phyloP scores from a whole-genome alignment of 2,329 filamentous ascomycete genomes.

The Myriosclerotinia duriaeana region DNA sequence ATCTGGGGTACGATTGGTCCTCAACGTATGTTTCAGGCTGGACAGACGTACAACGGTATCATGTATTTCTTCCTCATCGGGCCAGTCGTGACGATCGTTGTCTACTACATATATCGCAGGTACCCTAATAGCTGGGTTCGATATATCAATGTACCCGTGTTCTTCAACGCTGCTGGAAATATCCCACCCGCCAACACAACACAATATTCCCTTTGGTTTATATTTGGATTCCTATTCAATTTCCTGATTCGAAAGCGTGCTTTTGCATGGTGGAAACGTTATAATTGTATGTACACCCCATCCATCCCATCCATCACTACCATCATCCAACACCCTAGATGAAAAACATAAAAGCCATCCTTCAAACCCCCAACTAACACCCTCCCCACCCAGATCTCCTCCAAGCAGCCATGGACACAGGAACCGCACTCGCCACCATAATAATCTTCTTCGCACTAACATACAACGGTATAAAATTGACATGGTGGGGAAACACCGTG shows the following conservation, averaged over 20 bases:
- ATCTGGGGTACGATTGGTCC: conserved; percentile 53
- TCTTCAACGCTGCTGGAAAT: conserved; percentile 49
- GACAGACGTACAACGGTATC: conserved; percentile 50
- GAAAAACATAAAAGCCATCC: conserved; percentile 50
- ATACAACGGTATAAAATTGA: conserved; percentile 45
- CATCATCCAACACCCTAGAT: neutral
- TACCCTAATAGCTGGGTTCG: conserved; percentile 51
- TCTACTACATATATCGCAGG: conserved; percentile 53
- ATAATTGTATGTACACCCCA: conserved; percentile 26
- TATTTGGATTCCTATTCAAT: conserved; percentile 51
- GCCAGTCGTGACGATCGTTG: conserved; percentile 56
- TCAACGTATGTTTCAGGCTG: conserved; percentile 49
- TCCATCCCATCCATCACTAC: neutral
- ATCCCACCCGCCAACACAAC: conserved; percentile 53
- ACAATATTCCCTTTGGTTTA: conserved; percentile 49
- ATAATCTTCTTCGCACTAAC: conserved; percentile 56
- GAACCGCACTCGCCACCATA: conserved; percentile 52
- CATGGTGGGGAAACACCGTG: conserved; percentile 41
- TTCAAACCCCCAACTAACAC: neutral
- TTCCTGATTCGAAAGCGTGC: conserved; percentile 48
- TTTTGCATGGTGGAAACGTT: conserved; percentile 52
- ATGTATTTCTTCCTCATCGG: conserved; percentile 54
- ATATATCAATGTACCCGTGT: conserved; percentile 51
- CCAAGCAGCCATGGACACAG: conserved; percentile 50
- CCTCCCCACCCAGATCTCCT: conserved; percentile 43